Percentiles rank a stretch among this genome's conserved stretches.
Evolutionary conservation across 2,329 filamentous ascomycete species (phyloP).

Genomic region (Colletotrichum trifolii): DNA sequence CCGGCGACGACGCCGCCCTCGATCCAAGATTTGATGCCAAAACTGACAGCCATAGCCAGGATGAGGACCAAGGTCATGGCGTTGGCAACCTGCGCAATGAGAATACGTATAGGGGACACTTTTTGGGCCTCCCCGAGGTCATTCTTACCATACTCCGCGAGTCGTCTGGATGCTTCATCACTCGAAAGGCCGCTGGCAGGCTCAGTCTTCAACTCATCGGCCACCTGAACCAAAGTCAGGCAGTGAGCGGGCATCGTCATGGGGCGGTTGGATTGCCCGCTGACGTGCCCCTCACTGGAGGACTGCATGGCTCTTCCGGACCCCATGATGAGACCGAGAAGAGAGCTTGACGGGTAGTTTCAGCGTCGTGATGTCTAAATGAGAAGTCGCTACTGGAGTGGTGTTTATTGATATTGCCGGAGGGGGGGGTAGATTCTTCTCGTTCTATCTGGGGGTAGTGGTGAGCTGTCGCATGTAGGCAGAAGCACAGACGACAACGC

Average conservation of each 20-base stretch:
- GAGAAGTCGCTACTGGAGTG: too few species aligned
- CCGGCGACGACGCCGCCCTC: slow-evolving; percentile 64
- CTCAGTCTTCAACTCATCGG: slow-evolving; percentile 63
- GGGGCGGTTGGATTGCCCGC: slow-evolving; percentile 50
- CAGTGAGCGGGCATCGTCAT: slow-evolving; percentile 69
- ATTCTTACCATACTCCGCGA: slow-evolving; percentile 68
- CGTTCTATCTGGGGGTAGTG: slow-evolving; percentile 26
- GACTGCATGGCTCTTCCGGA: slow-evolving; percentile 1
- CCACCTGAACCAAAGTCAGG: slow-evolving; percentile 59
- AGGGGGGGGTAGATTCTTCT: too few species aligned
- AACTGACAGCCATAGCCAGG: slow-evolving; percentile 63
- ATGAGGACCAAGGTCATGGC: slow-evolving; percentile 73
- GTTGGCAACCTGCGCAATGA: slow-evolving; percentile 71
- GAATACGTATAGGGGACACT: slow-evolving; percentile 67
- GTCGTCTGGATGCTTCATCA: slow-evolving; percentile 60
- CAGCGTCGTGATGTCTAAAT: too few species aligned
- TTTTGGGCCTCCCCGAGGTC: slow-evolving; percentile 67
- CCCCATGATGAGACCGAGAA: slow-evolving; percentile 11
- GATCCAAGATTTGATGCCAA: slow-evolving; percentile 62
- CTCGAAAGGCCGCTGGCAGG: slow-evolving; percentile 65
- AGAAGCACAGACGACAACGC: slow-evolving; percentile 30
- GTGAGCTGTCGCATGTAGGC: slow-evolving; percentile 34
- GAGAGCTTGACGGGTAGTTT: not conserved
- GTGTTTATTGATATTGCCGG: too few species aligned
- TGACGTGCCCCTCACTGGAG: slow-evolving; percentile 47